Evolutionary conservation across 1,284 basidiomycete genomes (phyloP), one percentile per base, ranked within the genome.

Genomic region (Ustilago vetiveriae): DNA sequence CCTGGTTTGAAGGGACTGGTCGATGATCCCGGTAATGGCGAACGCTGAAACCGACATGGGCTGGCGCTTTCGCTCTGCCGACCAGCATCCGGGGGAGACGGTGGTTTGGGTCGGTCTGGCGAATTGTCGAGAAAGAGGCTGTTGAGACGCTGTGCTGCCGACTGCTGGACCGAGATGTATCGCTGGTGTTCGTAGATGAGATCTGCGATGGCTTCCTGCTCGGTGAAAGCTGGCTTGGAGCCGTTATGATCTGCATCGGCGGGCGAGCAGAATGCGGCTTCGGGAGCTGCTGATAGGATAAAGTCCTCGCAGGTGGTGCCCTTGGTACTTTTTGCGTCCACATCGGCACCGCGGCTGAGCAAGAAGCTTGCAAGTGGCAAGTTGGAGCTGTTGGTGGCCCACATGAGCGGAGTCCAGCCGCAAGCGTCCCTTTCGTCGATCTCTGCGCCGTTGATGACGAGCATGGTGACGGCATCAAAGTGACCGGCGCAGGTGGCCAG

Each of bases 351-450:
- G 72, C 92, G 91, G 16, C 92, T 94, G 83, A 98, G 89, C 23
- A 98, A 86, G 84, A 92, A 91, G 0, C 93, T 92, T 30, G 97
- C 88, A 16, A 98, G 85, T 1, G 94, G 94, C 6, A 94, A 90
- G 30, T 95, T 92, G 13, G 92, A 90, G 41, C 92, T 85, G 53
- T 97, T 84, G 14, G 90, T 91, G 10, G 94, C 93, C 84, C 95
- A 91, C 81, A 97, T 95, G n/a, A 98, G 85, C 1, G 94, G 89
- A 3, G 92, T 94, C 94, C 94, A 98, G 36, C 94, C 94, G 57
- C 73, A 60, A 11, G 67, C 54, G 37, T 79, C 76, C 9, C 74
- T 46, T 35, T 79, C 76, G 26, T 79, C 66, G 30, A 79, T 50
- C 22, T 72, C 59, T 21, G 74, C 75, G 21, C 76, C 76, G 36